Percentiles rank a stretch among this genome's conserved stretches.
phyloP scores from a whole-genome alignment of 2,329 filamentous ascomycete species.

The Pochonia chlamydosporia region DNA sequence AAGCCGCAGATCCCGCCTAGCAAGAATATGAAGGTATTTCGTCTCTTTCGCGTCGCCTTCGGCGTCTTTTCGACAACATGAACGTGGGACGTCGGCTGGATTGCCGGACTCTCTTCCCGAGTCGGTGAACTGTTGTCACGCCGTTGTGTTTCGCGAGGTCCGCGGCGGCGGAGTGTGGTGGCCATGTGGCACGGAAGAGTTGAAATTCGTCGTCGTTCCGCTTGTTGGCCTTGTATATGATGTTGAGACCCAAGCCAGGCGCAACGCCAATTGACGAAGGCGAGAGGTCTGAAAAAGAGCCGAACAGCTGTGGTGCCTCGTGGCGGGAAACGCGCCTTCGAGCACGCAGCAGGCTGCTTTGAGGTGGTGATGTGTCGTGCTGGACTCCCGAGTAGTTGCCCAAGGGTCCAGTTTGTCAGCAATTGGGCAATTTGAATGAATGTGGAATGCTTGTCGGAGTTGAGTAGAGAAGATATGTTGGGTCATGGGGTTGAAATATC shows the following conservation, averaged over 20 bases:
- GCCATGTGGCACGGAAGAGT: slow-evolving; percentile 18
- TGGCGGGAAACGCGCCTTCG: no score
- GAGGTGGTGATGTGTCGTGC: no score
- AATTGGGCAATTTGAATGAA: neutral
- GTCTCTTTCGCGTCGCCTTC: slow-evolving; percentile 58
- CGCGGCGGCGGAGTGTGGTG: slow-evolving; percentile 27
- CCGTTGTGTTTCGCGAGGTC: slow-evolving; percentile 16
- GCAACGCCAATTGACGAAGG: no score
- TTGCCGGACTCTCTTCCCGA: slow-evolving; percentile 23
- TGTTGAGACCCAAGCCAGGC: neutral
- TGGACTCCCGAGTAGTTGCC: no score
- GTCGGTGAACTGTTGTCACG: slow-evolving; percentile 14
- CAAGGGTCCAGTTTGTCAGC: neutral
- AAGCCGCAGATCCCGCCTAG: slow-evolving; percentile 89
- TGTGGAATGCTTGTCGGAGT: neutral
- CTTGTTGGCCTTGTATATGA: neutral
- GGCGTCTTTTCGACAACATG: slow-evolving; percentile 38
- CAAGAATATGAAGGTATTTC: slow-evolving; percentile 75
- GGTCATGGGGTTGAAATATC: no score
- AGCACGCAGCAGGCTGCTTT: no score
- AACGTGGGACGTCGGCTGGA: slow-evolving; percentile 26
- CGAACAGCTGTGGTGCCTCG: no score
- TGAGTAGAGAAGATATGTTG: neutral
- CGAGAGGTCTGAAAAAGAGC: no score
- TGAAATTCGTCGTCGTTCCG: neutral